Evolutionary conservation across 345 rosid genomes (phyloP).

Genomic region (Odontarrhena argentea): DNA sequence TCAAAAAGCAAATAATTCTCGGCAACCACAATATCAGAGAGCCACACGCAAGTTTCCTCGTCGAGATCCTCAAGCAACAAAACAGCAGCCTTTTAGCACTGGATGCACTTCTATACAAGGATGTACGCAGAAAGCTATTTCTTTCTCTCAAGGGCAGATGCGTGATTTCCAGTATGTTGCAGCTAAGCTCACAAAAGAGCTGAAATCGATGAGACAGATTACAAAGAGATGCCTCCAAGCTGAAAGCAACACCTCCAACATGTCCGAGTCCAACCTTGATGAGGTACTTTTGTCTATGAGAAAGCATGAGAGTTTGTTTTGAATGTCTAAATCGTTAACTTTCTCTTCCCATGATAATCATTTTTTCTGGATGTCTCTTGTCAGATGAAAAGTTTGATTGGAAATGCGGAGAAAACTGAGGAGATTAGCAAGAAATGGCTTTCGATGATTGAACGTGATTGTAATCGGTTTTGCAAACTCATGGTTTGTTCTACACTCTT

Average conservation of each 20-base stretch:
- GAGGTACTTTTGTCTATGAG: slow-evolving; percentile 50
- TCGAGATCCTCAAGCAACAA: slow-evolving; percentile 25
- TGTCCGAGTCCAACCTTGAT: slow-evolving; percentile 47
- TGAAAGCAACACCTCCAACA: slow-evolving; percentile 41
- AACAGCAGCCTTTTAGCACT: slow-evolving; percentile 35
- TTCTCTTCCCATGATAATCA: neutral
- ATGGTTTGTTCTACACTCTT: slow-evolving; percentile 58
- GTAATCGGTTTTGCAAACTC: slow-evolving; percentile 82
- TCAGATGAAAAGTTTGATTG: slow-evolving; percentile 57
- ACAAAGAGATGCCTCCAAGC: slow-evolving; percentile 50
- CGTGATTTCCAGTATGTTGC: slow-evolving; percentile 61
- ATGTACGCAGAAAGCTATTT: slow-evolving; percentile 68
- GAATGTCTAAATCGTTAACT: neutral
- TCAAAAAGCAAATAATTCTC: slow-evolving; percentile 30
- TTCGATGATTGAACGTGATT: slow-evolving; percentile 65
- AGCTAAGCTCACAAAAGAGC: slow-evolving; percentile 60
- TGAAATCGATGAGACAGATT: slow-evolving; percentile 64
- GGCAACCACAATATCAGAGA: slow-evolving; percentile 30
- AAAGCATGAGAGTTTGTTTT: neutral
- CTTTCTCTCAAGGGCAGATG: slow-evolving; percentile 79
- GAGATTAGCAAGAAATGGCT: slow-evolving; percentile 70
- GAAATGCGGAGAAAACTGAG: slow-evolving; percentile 60
- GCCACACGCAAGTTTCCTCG: slow-evolving; percentile 46
- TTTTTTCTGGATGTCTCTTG: slow-evolving; percentile 11
- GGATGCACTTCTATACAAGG: slow-evolving; percentile 48